Evolutionary conservation across 2,329 filamentous ascomycete genomes (phyloP).

Genomic region (Botrytis squamosa): DNA sequence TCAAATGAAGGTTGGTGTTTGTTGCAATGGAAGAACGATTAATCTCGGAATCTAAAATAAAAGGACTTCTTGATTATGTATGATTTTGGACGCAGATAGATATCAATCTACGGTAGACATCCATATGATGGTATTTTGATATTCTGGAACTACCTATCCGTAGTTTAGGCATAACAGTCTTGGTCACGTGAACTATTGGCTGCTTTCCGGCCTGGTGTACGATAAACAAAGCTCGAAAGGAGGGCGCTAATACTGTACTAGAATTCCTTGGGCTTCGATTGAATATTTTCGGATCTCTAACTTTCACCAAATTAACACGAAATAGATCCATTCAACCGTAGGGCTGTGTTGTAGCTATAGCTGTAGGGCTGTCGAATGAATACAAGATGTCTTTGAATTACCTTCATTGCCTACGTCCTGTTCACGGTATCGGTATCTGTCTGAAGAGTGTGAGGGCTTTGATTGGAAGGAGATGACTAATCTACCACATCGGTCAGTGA

Average conservation of each 20-base stretch:
- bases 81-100: background rate
- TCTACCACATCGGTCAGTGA: background rate
- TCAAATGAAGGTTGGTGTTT: background rate
- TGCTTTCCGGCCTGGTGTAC: background rate
- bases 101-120: background rate
- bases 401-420: background rate
- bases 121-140: background rate
- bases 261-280: background rate
- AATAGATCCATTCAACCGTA: background rate
- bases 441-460: background rate
- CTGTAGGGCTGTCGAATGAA: background rate
- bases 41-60: background rate
- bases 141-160: conserved; percentile 1
- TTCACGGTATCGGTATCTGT: background rate
- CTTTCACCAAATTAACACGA: background rate
- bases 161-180: background rate
- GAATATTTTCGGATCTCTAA: background rate
- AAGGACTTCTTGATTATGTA: background rate
- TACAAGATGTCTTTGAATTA: background rate
- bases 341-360: background rate
- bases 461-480: background rate
- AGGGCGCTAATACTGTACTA: background rate
- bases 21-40: background rate
- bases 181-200: background rate
- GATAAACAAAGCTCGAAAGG: background rate